phyloP scores from a whole-genome alignment of 768 basidiomycete genomes.

The Russula olivacea region DNA sequence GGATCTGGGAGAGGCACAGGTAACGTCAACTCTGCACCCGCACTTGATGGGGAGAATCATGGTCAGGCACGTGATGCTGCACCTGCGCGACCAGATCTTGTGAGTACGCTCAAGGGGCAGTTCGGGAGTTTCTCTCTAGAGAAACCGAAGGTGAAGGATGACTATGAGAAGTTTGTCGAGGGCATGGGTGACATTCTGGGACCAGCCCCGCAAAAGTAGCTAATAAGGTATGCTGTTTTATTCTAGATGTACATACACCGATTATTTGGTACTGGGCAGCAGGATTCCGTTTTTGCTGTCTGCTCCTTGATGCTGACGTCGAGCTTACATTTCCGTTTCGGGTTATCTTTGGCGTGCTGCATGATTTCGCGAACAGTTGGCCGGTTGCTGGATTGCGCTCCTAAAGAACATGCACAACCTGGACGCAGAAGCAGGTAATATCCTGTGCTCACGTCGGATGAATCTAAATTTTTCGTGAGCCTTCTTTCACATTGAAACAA shows the following conservation, averaged over 20 bases:
- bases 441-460: too few relatives aligned
- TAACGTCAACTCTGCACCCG: slow-evolving; percentile 27
- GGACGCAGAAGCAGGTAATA: too few relatives aligned
- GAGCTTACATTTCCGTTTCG: too few relatives aligned
- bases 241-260: background rate
- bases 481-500: too few relatives aligned
- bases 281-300: too few relatives aligned
- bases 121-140: slow-evolving; percentile 40
- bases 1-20: slow-evolving; percentile 29
- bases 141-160: slow-evolving; percentile 43
- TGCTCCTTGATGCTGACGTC: too few relatives aligned
- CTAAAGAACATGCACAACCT: too few relatives aligned
- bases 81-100: slow-evolving; percentile 57
- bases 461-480: too few relatives aligned
- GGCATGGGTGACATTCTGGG: slow-evolving; percentile 66
- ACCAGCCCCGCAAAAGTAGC: background rate
- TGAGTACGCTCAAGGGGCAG: slow-evolving; percentile 54
- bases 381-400: too few relatives aligned
- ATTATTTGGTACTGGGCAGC: background rate
- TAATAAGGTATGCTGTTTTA: background rate
- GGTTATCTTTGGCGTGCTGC: too few relatives aligned
- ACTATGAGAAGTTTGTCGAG: slow-evolving; percentile 72
- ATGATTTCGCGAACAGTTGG: too few relatives aligned
- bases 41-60: slow-evolving; percentile 32
- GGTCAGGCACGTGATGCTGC: slow-evolving; percentile 27